Conservation (phyloP, 2,329 filamentous ascomycete genomes). For the Amauroascus verrucosus region DNA sequence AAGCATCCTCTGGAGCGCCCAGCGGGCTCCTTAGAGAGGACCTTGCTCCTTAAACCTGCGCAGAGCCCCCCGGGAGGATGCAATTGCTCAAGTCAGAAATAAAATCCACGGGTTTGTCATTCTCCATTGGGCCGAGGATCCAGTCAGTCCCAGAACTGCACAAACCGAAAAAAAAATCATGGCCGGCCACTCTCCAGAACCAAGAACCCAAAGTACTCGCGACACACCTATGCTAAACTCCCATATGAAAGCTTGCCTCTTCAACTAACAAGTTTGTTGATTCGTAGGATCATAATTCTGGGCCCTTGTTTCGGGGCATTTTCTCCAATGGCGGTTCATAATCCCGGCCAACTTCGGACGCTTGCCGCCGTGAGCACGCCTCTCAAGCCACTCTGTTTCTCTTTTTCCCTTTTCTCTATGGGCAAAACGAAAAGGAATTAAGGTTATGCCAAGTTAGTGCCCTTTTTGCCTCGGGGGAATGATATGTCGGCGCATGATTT, state of each 20-base stretch:
- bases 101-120: not conserved
- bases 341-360: slow-evolving; percentile 9
- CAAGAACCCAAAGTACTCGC: not conserved
- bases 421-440: not conserved
- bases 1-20: too few relatives aligned
- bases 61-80: not conserved
- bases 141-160: not conserved
- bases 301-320: not conserved
- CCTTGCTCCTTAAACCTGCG: not conserved
- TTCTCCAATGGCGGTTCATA: not conserved
- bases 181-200: slow-evolving; percentile 7
- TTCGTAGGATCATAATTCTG: not conserved
- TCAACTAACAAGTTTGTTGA: not conserved
- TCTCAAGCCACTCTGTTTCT: not conserved
- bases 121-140: slow-evolving; percentile 8
- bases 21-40: too few relatives aligned
- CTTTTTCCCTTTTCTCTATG: not conserved
- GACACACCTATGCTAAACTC: not conserved
- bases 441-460: slow-evolving; percentile 6
- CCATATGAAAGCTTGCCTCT: not conserved
- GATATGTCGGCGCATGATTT: slow-evolving; percentile 9
- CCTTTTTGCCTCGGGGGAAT: slow-evolving; percentile 10
- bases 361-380: slow-evolving; percentile 3
- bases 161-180: not conserved
- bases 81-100: not conserved